phyloP scores from a whole-genome alignment of 441 rosid genomes.

The Gossypium schwendimanii region DNA sequence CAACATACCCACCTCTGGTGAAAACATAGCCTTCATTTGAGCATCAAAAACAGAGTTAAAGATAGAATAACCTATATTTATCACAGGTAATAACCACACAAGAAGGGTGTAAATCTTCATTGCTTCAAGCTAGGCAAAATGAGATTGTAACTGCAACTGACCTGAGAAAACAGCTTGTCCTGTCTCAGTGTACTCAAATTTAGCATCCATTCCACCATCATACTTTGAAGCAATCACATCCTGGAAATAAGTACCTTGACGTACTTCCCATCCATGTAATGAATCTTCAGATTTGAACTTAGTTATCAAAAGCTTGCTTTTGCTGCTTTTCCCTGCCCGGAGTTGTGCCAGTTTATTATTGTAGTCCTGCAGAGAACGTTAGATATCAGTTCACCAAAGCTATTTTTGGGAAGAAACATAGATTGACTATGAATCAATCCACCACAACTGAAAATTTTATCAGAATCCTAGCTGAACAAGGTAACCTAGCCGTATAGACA shows the following conservation, averaged over 20 bases:
- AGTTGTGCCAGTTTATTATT: conserved; percentile 78
- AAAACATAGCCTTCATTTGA: conserved; percentile 70
- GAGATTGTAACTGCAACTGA: conserved; percentile 17
- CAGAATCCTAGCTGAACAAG: not conserved
- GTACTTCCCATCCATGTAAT: conserved; percentile 78
- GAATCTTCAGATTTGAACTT: conserved; percentile 69
- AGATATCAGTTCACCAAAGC: not conserved
- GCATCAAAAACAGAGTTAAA: conserved; percentile 19
- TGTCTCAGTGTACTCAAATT: conserved; percentile 69
- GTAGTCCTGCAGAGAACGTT: conserved; percentile 50
- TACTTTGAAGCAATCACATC: conserved; percentile 68
- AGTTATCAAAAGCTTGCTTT: conserved; percentile 83
- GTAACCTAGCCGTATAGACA: not conserved
- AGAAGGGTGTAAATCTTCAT: not conserved
- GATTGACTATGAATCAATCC: not conserved
- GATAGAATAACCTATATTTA: not conserved
- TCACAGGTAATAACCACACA: not conserved
- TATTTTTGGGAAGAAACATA: not conserved
- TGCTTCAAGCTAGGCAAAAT: not conserved
- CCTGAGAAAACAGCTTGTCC: conserved; percentile 88
- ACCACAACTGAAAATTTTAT: not conserved
- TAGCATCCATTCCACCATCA: conserved; percentile 95
- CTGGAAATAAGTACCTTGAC: conserved; percentile 86
- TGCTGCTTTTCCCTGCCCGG: conserved; percentile 87
- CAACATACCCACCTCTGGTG: conserved; percentile 88